These are phyloP conservation scores for Penicillium verhagenii DNA, from an alignment of 495 filamentous ascomycete species.

Conservation along the genomic window DNA sequence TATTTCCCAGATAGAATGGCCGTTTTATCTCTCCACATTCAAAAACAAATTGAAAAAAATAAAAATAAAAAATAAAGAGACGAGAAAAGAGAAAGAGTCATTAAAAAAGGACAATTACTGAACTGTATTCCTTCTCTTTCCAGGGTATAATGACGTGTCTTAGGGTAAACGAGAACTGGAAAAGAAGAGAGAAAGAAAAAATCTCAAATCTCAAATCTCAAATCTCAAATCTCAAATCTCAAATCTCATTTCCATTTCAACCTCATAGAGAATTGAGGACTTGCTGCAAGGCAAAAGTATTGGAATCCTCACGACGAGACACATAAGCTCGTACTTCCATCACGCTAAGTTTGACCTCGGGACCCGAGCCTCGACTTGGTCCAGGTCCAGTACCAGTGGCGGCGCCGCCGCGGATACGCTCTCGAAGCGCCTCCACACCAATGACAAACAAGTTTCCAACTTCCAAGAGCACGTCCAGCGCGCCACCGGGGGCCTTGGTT, in stretches of 20 bases:
- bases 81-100: neutral
- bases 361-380: slow-evolving; percentile 25
- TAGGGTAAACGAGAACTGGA: neutral
- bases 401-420: slow-evolving; percentile 63
- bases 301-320: slow-evolving; percentile 74
- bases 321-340: slow-evolving; percentile 82
- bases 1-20: neutral
- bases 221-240: too few relatives aligned
- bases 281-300: slow-evolving; percentile 75
- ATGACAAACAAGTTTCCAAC: slow-evolving; percentile 97
- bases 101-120: too few relatives aligned
- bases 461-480: slow-evolving; percentile 83
- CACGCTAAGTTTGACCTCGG: slow-evolving; percentile 58
- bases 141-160: slow-evolving; percentile 1
- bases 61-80: neutral
- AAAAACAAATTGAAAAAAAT: neutral
- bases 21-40: too few relatives aligned
- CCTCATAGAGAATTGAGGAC: slow-evolving; percentile 61
- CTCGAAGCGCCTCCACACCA: slow-evolving; percentile 80
- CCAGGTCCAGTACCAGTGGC: slow-evolving; percentile 24
- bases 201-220: too few relatives aligned
- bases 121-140: neutral
- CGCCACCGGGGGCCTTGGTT: slow-evolving; percentile 52
- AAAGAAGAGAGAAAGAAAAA: neutral
- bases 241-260: too few relatives aligned